phyloP scores from a whole-genome alignment of 352 stramenopile species.

The Salisapilia sapeloensis region DNA sequence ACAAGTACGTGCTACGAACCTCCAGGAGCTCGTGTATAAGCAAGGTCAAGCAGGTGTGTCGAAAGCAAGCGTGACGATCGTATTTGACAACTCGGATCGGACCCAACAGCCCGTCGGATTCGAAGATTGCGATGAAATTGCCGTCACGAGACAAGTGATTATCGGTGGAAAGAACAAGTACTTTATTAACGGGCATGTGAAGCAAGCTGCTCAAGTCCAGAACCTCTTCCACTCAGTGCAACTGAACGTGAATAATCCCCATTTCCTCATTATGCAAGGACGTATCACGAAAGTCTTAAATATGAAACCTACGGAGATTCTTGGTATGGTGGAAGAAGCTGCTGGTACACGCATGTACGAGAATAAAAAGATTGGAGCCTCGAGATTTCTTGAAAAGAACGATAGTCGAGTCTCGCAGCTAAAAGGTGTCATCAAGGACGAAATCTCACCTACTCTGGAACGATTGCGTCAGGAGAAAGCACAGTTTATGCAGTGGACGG shows the following conservation, averaged over 20 bases:
- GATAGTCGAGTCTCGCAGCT: constrained; percentile 99
- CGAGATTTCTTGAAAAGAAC: constrained; percentile 99
- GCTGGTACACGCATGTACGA: constrained; percentile 99
- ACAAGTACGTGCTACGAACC: constrained; percentile 96
- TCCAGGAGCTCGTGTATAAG: constrained; percentile 99
- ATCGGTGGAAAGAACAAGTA: constrained; percentile 99
- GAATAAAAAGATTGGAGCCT: constrained; percentile 94
- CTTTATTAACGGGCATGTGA: constrained; percentile 97
- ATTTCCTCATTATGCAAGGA: constrained; percentile 99
- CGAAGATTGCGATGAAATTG: constrained; percentile 96
- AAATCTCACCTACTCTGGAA: constrained; percentile 99
- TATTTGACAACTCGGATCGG: constrained; percentile 98
- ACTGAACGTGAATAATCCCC: constrained; percentile 99
- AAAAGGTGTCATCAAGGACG: constrained; percentile 93
- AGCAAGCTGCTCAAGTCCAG: constrained; percentile 95
- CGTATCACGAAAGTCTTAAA: constrained; percentile 99
- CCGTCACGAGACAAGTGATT: constrained; percentile 96
- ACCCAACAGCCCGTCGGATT: constrained; percentile 89
- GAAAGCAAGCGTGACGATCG: constrained; percentile 97
- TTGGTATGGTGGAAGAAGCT: constrained; percentile 99
- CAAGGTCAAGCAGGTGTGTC: constrained; percentile 98
- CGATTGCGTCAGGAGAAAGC: constrained; percentile 93
- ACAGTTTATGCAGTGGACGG: constrained; percentile 96
- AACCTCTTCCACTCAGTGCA: constrained; percentile 99
- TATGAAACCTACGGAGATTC: constrained; percentile 99